A percentile compares a stretch with the other conserved stretches of the same genome.
These are phyloP conservation scores for barley (Hordeum vulgare) DNA, from an alignment of 176 grass and related monocot species.

Conservation along the genomic window DNA sequence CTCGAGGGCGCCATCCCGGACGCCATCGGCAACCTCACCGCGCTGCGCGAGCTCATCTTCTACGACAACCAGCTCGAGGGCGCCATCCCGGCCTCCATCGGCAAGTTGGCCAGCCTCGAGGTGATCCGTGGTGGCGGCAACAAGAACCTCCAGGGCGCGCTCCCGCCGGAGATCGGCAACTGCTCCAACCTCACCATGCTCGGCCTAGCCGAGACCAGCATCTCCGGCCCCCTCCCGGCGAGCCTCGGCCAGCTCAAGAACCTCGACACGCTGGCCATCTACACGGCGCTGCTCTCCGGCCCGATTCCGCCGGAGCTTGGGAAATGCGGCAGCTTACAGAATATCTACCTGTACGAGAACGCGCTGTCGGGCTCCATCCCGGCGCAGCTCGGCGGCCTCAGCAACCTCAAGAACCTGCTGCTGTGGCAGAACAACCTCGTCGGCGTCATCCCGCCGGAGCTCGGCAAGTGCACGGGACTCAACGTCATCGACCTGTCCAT, in stretches of 20 bases:
- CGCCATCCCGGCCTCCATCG: constrained; percentile 48
- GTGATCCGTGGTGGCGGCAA: constrained; percentile 65
- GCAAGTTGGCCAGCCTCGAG: constrained; percentile 40
- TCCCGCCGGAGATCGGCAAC: constrained; percentile 56
- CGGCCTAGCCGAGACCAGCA: constrained; percentile 71
- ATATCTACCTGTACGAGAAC: constrained; percentile 82
- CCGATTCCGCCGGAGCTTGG: constrained; percentile 68
- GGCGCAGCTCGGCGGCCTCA: constrained; percentile 48
- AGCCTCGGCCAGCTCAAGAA: constrained; percentile 49
- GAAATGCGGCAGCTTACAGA: constrained; percentile 41
- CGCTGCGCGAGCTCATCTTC: constrained; percentile 52
- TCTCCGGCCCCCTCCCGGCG: constrained; percentile 55
- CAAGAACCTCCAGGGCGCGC: constrained; percentile 57
- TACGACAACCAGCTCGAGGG: constrained; percentile 88
- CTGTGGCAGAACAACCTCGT: constrained; percentile 85
- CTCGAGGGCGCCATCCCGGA: constrained; percentile 58
- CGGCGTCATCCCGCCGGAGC: constrained; percentile 77
- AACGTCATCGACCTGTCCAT: constrained; percentile 61
- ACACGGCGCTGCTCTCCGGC: constrained; percentile 68
- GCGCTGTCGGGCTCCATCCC: constrained; percentile 65
- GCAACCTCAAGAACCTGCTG: constrained; percentile 55
- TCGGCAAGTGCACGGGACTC: constrained; percentile 44
- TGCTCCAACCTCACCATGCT: constrained; percentile 63
- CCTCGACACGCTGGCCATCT: constrained; percentile 62
- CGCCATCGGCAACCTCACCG: constrained; percentile 48